These are phyloP conservation scores for Blastobotrys buckinghamii DNA, from an alignment of 1,139 yeast species.

Conservation along the genomic window DNA sequence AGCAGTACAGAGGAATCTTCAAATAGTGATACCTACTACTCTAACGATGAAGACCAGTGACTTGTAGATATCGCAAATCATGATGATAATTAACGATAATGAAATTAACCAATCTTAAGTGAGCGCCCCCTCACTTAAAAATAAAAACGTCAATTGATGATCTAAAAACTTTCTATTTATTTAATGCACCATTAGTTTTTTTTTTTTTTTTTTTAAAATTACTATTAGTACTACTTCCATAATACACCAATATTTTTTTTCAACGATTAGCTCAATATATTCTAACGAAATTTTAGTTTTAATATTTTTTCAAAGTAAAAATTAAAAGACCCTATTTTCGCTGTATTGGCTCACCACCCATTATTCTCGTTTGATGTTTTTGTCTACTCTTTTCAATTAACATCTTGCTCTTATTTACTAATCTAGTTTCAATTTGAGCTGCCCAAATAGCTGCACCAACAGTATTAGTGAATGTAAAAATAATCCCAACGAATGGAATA, in stretches of 20 bases:
- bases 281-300: no score
- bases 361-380: background rate
- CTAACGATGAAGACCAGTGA: background rate
- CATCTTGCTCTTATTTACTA: background rate
- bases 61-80: no score
- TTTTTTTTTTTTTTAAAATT: background rate
- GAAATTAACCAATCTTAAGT: no score
- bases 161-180: no score
- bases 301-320: background rate
- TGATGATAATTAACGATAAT: no score
- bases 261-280: no score
- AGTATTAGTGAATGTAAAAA: constrained; percentile 61
- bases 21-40: background rate
- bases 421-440: constrained; percentile 25
- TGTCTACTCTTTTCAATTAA: background rate
- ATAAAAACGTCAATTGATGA: no score
- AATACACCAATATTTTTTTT: no score
- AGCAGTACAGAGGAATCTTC: background rate
- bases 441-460: constrained; percentile 76
- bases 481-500: constrained; percentile 53
- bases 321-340: background rate
- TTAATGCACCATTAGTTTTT: no score
- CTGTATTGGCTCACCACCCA: background rate
- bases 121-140: no score
- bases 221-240: no score